These are phyloP conservation scores for Capronia epimyces DNA, from an alignment of 2,329 filamentous ascomycete species.

Conservation along the genomic window DNA sequence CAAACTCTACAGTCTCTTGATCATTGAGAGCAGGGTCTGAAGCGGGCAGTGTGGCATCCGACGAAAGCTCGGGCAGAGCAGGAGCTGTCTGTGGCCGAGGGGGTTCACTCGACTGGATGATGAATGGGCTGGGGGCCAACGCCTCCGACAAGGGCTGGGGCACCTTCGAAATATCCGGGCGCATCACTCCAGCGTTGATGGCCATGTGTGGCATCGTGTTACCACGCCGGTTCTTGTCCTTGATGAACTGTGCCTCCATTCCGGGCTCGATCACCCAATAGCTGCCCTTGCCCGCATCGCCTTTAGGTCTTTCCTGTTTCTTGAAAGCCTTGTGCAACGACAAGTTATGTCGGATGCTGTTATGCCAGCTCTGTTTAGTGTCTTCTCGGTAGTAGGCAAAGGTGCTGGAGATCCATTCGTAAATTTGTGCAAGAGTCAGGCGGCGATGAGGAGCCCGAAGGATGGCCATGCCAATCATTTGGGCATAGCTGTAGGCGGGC, in stretches of 20 bases:
- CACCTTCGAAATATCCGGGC: constrained; percentile 20
- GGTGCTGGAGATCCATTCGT: constrained; percentile 98
- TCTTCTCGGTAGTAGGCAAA: constrained; percentile 85
- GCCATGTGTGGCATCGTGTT: constrained; percentile 38
- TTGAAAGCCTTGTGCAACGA: constrained; percentile 95
- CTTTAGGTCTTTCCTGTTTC: constrained; percentile 92
- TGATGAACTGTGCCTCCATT: constrained; percentile 82
- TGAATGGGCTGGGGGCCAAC: constrained; percentile 25
- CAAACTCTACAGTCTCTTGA: constrained; percentile 45
- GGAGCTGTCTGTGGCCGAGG: constrained; percentile 28
- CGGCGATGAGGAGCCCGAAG: constrained; percentile 75
- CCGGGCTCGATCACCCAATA: constrained; percentile 95
- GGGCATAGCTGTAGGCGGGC: constrained; percentile 87
- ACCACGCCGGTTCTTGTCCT: constrained; percentile 59
- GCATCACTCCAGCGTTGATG: constrained; percentile 34
- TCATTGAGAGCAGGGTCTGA: constrained; percentile 60
- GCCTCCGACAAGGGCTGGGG: constrained; percentile 25
- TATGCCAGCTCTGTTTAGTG: constrained; percentile 76
- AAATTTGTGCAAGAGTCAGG: constrained; percentile 88
- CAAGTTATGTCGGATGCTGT: constrained; percentile 96
- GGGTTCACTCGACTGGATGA: constrained; percentile 33
- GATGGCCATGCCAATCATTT: constrained; percentile 95
- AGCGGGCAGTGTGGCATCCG: constrained; percentile 69
- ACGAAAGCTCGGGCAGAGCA: constrained; percentile 55
- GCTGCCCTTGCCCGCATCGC: constrained; percentile 94